phyloP scores from a whole-genome alignment of 2,329 filamentous ascomycete genomes.

The Penicillium sp. region DNA sequence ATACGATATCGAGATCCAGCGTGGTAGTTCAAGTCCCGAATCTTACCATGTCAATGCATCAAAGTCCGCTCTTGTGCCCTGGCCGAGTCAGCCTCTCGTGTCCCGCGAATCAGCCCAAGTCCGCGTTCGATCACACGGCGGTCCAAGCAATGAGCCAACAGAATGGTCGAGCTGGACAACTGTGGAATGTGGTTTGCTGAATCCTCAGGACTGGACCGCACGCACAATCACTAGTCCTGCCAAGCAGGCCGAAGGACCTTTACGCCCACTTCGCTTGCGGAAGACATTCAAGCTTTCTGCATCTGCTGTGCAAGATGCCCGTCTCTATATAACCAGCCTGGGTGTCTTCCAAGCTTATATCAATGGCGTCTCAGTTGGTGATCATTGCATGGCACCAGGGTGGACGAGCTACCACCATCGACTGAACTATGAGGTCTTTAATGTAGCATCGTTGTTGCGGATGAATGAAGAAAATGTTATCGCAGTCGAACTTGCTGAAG shows the following conservation, averaged over 20 bases:
- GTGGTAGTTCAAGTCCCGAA: slow-evolving; percentile 2
- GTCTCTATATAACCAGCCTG: slow-evolving; percentile 50
- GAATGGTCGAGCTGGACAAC: slow-evolving; percentile 19
- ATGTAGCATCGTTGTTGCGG: slow-evolving; percentile 47
- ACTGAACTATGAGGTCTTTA: slow-evolving; percentile 52
- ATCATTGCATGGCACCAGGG: slow-evolving; percentile 12
- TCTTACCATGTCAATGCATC: slow-evolving; percentile 12
- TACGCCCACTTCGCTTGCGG: slow-evolving; percentile 37
- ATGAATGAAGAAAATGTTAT: slow-evolving; percentile 40
- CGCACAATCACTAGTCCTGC: slow-evolving; percentile 13
- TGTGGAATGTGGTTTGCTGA: slow-evolving; percentile 38
- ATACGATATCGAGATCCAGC: slow-evolving; percentile 27
- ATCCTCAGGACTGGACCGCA: slow-evolving; percentile 33
- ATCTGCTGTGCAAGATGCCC: slow-evolving; percentile 27
- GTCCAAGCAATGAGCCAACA: slow-evolving; percentile 2
- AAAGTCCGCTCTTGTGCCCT: slow-evolving; percentile 28
- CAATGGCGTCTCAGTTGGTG: slow-evolving; percentile 40
- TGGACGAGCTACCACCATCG: slow-evolving; percentile 13
- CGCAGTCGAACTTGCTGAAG: slow-evolving; percentile 48
- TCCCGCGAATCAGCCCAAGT: slow-evolving; percentile 19
- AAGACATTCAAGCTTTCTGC: slow-evolving; percentile 28
- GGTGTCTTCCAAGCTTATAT: slow-evolving; percentile 52
- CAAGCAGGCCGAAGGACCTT: slow-evolving; percentile 21
- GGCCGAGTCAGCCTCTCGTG: slow-evolving; percentile 22
- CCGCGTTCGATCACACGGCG: slow-evolving; percentile 18